These are phyloP conservation scores for Boletus rufocinnamomeus DNA, from an alignment of 768 basidiomycete species.

Conservation along the genomic window DNA sequence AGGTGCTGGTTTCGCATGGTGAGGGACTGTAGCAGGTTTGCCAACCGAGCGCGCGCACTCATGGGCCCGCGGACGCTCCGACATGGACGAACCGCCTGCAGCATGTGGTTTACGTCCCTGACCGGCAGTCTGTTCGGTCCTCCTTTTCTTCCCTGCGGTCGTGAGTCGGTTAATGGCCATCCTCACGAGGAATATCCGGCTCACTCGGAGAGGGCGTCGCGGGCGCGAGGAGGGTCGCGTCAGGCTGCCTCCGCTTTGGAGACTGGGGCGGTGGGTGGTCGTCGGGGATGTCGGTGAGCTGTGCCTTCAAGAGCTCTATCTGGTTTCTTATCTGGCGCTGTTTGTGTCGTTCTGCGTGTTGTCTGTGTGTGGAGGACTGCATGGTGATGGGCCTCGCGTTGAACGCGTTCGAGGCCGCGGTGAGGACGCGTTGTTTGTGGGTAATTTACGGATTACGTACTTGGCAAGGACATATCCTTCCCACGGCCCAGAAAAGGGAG, in stretches of 20 bases:
- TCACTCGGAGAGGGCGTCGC: constrained; percentile 69
- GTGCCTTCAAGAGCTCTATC: constrained; percentile 57
- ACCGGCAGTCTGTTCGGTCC: constrained; percentile 35
- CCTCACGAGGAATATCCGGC: constrained; percentile 18
- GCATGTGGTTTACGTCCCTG: constrained; percentile 25
- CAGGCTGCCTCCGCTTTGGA: constrained; percentile 50
- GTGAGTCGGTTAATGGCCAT: background rate
- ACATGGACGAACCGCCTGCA: constrained; percentile 10
- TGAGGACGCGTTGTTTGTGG: constrained; percentile 28
- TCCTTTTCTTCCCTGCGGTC: constrained; percentile 45
- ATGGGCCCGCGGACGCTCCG: constrained; percentile 18
- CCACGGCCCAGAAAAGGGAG: constrained; percentile 11
- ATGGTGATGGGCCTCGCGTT: constrained; percentile 36
- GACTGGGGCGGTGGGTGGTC: constrained; percentile 30
- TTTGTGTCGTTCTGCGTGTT: constrained; percentile 38
- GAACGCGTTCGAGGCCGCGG: constrained; percentile 21
- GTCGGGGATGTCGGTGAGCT: constrained; percentile 45
- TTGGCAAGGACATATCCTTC: constrained; percentile 8
- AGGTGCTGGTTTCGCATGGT: constrained; percentile 41
- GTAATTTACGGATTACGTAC: constrained; percentile 21
- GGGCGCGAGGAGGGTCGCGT: constrained; percentile 44
- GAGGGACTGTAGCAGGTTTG: constrained; percentile 1
- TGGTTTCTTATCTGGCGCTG: constrained; percentile 55
- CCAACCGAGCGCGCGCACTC: constrained; percentile 13
- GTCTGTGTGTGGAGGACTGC: constrained; percentile 55